phyloP scores from a whole-genome alignment of 1,139 yeast species.

The Saccharomyces hybrid region DNA sequence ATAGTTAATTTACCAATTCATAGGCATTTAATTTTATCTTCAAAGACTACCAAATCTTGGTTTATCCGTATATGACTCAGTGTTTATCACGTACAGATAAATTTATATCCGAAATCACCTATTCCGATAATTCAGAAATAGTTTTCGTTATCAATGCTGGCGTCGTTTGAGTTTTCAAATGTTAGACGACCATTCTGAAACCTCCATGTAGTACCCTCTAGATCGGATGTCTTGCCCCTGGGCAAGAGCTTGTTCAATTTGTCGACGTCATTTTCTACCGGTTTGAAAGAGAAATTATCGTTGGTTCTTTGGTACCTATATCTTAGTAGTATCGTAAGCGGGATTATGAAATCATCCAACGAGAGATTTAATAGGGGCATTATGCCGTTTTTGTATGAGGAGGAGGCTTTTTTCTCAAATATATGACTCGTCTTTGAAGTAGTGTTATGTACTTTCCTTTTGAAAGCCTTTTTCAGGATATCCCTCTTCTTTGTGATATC shows the following conservation, averaged over 20 bases:
- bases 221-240: slow-evolving; percentile 21
- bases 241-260: slow-evolving; percentile 18
- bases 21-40: no score
- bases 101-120: no score
- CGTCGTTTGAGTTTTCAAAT: not conserved
- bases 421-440: not conserved
- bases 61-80: no score
- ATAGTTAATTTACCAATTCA: no score
- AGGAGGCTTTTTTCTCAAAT: slow-evolving; percentile 2
- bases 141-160: no score
- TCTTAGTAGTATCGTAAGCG: slow-evolving; percentile 20
- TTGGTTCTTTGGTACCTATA: slow-evolving; percentile 27
- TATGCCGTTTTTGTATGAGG: slow-evolving; percentile 3
- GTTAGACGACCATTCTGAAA: slow-evolving; percentile 7
- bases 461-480: slow-evolving; percentile 5
- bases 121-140: no score
- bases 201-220: slow-evolving; percentile 19
- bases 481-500: slow-evolving; percentile 8
- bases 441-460: slow-evolving; percentile 1
- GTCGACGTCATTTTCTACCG: slow-evolving; percentile 13
- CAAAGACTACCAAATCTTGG: no score
- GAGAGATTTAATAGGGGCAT: slow-evolving; percentile 17
- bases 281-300: slow-evolving; percentile 25
- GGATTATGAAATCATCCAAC: slow-evolving; percentile 25
- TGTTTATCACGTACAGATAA: no score